Conservation (phyloP, 2,329 filamentous ascomycete genomes). For the Sporothrix protearum region DNA sequence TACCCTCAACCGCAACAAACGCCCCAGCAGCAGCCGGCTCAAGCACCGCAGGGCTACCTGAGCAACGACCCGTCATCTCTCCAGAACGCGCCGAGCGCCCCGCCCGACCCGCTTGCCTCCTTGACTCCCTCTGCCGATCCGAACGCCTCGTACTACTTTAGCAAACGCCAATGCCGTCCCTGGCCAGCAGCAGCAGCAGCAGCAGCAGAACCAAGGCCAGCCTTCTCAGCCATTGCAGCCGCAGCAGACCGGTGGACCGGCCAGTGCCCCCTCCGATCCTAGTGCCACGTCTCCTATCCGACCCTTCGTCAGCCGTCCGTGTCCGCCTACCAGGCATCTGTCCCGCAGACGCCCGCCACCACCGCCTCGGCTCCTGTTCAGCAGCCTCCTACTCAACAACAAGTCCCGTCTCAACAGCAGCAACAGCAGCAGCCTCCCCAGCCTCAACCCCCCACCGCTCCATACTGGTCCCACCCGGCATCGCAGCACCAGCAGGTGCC, state of each 20-base stretch:
- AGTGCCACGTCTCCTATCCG: slow-evolving; percentile 47
- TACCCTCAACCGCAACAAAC: slow-evolving; percentile 35
- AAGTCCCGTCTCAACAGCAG: not conserved
- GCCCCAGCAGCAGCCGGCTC: not conserved
- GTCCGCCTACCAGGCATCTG: slow-evolving; percentile 43
- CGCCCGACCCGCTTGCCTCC: slow-evolving; percentile 36
- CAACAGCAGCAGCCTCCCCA: slow-evolving; percentile 32
- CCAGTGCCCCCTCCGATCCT: slow-evolving; percentile 42
- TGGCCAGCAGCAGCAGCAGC: slow-evolving; percentile 35
- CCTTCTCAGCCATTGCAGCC: slow-evolving; percentile 35
- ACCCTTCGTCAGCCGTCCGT: slow-evolving; percentile 48
- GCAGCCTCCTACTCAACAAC: slow-evolving; percentile 22
- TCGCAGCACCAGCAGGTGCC: slow-evolving; percentile 41
- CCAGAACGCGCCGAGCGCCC: slow-evolving; percentile 21
- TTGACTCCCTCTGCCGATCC: slow-evolving; percentile 46
- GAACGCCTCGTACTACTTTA: slow-evolving; percentile 58
- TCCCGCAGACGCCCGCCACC: slow-evolving; percentile 42
- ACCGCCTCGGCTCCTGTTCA: slow-evolving; percentile 36
- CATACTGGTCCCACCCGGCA: slow-evolving; percentile 49
- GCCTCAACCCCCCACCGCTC: slow-evolving; percentile 28
- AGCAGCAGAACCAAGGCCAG: slow-evolving; percentile 29
- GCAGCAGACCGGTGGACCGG: slow-evolving; percentile 36
- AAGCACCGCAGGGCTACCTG: slow-evolving; percentile 17
- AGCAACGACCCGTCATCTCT: slow-evolving; percentile 9
- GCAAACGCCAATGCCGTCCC: slow-evolving; percentile 35